Base-by-base conservation (phyloP, 768 basidiomycete genomes). In the Tricholoma flavovirens region DNA sequence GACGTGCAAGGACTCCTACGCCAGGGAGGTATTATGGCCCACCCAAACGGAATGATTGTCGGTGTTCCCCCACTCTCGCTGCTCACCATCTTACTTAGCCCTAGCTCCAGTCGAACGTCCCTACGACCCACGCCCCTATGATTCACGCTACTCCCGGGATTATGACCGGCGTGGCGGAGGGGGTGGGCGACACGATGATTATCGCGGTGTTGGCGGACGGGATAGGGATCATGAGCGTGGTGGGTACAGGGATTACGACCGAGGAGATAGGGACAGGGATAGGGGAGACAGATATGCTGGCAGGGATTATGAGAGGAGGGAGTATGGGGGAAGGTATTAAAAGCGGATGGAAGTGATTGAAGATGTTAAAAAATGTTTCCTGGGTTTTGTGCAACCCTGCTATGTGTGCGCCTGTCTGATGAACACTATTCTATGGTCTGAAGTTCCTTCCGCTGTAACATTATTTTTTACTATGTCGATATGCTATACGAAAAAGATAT, bases 1-100 rank as follows among this genome's bases (percentile, higher is more conserved):
- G 88, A 55, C 87, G 93, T 59, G 93, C 92, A 15, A 80, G 93
- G 60, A 90, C 93, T 11, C 90, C 96, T 2, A 99, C 96, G 5
- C 96, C 96, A 3, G 96, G 96, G 24, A 76, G 88, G 53, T 99
- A 99, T 80, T 92, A 90, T 59, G 95, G 93, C 0, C 92, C 93
- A 48, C 91, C 93, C 43, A 93, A 95, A 74, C 81, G 90, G 36
- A 73, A 76, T 57, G 86, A 87, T 59, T 69, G 87, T 86, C 63
- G 56, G 80, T 49, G n/a, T 49, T 24, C n/a, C 2, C 2, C 5
- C n/a, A 4, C 9, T 49, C 46, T 17, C 17, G 2, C 15, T 8
- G 9, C 26, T 49, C 46, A 30, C 46, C 14, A 30, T 49, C 46
- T 49, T 49, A 49, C 46, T 30, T 30, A 30, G 1, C 26, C 26